Evolutionary conservation across 2,329 filamentous ascomycete genomes (phyloP).

Genomic region (Calonectria multiphialidica): DNA sequence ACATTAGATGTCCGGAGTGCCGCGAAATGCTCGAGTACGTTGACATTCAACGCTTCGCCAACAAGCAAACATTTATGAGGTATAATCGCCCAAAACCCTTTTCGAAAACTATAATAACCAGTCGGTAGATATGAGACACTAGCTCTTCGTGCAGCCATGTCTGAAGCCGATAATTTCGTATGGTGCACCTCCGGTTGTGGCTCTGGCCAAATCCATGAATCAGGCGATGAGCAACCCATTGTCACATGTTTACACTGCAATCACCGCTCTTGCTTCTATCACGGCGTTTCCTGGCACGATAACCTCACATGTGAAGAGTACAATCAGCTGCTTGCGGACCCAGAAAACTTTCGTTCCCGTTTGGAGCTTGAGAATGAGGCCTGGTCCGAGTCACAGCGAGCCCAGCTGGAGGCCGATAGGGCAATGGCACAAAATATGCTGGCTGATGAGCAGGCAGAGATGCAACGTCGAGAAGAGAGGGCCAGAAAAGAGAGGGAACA

Average conservation of each 20-base stretch:
- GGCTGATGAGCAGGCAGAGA: conserved; percentile 46
- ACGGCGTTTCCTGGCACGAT: conserved; percentile 57
- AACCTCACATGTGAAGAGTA: conserved; percentile 57
- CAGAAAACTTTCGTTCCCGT: conserved; percentile 52
- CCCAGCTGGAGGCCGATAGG: conserved; percentile 60
- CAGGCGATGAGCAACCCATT: conserved; percentile 53
- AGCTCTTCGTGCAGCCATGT: conserved; percentile 56
- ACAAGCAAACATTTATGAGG: conserved; percentile 56
- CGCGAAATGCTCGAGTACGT: conserved; percentile 54
- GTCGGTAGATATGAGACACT: conserved; percentile 56
- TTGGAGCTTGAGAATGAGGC: conserved; percentile 51
- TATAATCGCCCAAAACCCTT: conserved; percentile 38
- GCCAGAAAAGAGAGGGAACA: conserved; percentile 39
- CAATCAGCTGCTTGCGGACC: conserved; percentile 52
- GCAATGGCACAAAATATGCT: conserved; percentile 48
- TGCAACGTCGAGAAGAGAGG: conserved; percentile 36
- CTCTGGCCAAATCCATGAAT: conserved; percentile 64
- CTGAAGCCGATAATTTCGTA: conserved; percentile 58
- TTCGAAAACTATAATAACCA: conserved; percentile 10
- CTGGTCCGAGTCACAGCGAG: conserved; percentile 55
- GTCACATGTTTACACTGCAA: conserved; percentile 55
- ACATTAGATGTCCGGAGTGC: conserved; percentile 67
- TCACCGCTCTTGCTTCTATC: conserved; percentile 57
- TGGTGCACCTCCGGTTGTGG: conserved; percentile 67
- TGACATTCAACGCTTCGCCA: conserved; percentile 60